These are phyloP conservation scores for Barbatosphaeria neglecta DNA, from an alignment of 495 filamentous ascomycete species.

Conservation along the genomic window DNA sequence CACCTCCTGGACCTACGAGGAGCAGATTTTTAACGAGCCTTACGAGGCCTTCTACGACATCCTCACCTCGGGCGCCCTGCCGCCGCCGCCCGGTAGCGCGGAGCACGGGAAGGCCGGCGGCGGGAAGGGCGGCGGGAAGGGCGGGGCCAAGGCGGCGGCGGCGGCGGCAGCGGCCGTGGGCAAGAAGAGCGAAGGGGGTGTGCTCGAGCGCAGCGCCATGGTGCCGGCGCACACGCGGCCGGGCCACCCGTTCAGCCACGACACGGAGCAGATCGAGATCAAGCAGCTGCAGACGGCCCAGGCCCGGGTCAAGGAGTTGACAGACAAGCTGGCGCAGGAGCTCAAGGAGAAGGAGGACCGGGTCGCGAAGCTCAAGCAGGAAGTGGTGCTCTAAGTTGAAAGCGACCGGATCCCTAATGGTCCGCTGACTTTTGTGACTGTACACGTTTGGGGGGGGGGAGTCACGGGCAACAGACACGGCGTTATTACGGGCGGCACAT, in stretches of 20 bases:
- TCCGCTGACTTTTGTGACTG: no score
- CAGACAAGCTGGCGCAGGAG: conserved; percentile 49
- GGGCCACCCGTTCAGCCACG: conserved; percentile 60
- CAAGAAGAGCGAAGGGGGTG: conserved; percentile 28
- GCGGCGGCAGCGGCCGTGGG: not conserved
- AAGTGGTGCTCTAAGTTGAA: conserved; percentile 3
- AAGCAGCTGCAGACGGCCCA: conserved; percentile 62
- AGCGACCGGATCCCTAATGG: no score
- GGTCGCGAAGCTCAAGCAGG: conserved; percentile 31
- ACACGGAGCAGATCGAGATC: conserved; percentile 61
- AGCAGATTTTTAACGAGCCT: conserved; percentile 92
- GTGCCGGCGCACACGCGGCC: conserved; percentile 53
- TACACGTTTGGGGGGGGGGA: no score
- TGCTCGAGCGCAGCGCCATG: conserved; percentile 53
- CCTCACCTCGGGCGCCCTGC: conserved; percentile 51
- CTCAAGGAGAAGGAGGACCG: conserved; percentile 48
- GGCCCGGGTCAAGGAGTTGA: conserved; percentile 54
- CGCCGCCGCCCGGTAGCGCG: conserved; percentile 14
- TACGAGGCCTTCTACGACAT: conserved; percentile 79
- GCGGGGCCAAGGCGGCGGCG: conserved; percentile 1
- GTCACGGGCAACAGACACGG: no score
- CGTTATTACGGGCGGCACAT: no score
- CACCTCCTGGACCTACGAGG: conserved; percentile 69
- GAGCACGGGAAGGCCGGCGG: conserved; percentile 33
- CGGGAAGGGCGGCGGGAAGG: conserved; percentile 18